Base-by-base conservation (phyloP, 139 green algal genomes). In the Zygnema cylindricum region DNA sequence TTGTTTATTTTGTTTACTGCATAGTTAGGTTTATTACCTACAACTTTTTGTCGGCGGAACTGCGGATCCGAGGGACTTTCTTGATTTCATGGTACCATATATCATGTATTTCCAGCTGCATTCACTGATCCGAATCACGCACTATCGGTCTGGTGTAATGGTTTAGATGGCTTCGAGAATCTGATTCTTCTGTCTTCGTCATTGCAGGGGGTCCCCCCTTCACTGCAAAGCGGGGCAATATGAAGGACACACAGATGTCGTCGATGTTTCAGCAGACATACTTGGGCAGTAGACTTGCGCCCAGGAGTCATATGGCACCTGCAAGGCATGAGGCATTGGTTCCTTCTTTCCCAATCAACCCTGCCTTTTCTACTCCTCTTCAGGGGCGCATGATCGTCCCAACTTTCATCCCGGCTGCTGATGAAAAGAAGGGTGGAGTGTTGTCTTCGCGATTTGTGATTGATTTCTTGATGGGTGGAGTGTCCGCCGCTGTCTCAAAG, bases 401-500 rank as follows among this genome's bases (percentile, higher is more conserved):
- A 43, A 69, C 55, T 1, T 88, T 88, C 35, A 76, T 88, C 63
- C 83, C 83, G 32, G 83, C 83, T 38, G 69, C 69, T 11, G 69
- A 57, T 3, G 83, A 89, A 69, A 42, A 36, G 32, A 89, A 89
- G 85, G 85, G 85, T 0, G 87, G 86, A 76, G 91, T 90, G 76
- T 85, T 90, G 32, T 82, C 39, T 71, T 82, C 88, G 43, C 92
- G 88, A 77, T 98, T 98, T 87, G 16, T 95, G 3, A 93, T 90
- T 25, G 96, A 98, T 78, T 88, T 98, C 57, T 88, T 91, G 36
- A 94, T 95, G 32, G 96, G 96, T 69, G 95, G 95, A 43, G 93
- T 94, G 1, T 95, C 95, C 32, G 96, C 95, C 81, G 97, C 95
- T 82, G 92, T 99, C 43, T 99, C 96, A 35, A 99, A 98, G 95